Evolutionary conservation across 2,329 filamentous ascomycete species (phyloP).

Genomic region (Fusarium sp.): DNA sequence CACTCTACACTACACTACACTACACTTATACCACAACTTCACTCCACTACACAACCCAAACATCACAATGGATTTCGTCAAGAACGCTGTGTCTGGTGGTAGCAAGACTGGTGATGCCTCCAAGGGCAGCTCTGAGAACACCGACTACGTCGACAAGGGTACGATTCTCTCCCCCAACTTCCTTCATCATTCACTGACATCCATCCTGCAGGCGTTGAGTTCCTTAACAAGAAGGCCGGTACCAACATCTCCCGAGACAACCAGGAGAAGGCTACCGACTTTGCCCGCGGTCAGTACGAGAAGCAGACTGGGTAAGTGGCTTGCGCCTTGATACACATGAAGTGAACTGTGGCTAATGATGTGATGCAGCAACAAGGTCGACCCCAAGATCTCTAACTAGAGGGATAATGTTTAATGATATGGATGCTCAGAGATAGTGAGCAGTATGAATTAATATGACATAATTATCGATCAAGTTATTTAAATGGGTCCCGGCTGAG

Average conservation of each 20-base stretch:
- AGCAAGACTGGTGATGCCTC: conserved; percentile 37
- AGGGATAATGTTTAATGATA: conserved; percentile 27
- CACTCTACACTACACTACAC: neutral
- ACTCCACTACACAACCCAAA: neutral
- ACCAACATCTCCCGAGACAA: conserved; percentile 52
- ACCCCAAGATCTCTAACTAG: conserved; percentile 55
- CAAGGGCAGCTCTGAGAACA: conserved; percentile 13
- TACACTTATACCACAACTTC: neutral
- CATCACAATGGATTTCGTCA: conserved; percentile 57
- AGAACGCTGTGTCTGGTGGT: conserved; percentile 29
- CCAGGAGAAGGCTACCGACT: conserved; percentile 58
- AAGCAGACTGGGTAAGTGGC: conserved; percentile 55
- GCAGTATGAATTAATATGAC: conserved; percentile 40
- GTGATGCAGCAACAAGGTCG: conserved; percentile 38
- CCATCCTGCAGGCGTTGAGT: conserved; percentile 50
- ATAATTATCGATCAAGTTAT: conserved; percentile 4
- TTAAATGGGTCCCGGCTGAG: neutral
- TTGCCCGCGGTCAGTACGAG: conserved; percentile 53
- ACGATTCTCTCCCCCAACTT: neutral
- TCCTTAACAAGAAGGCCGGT: conserved; percentile 53
- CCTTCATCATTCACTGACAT: neutral
- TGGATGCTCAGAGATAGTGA: conserved; percentile 24
- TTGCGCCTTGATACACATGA: neutral
- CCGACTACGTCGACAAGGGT: conserved; percentile 59
- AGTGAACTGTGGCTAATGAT: conserved; percentile 18